Evolutionary conservation across 176 grass and related monocot species (phyloP).

Genomic region (Carex littledalei): DNA sequence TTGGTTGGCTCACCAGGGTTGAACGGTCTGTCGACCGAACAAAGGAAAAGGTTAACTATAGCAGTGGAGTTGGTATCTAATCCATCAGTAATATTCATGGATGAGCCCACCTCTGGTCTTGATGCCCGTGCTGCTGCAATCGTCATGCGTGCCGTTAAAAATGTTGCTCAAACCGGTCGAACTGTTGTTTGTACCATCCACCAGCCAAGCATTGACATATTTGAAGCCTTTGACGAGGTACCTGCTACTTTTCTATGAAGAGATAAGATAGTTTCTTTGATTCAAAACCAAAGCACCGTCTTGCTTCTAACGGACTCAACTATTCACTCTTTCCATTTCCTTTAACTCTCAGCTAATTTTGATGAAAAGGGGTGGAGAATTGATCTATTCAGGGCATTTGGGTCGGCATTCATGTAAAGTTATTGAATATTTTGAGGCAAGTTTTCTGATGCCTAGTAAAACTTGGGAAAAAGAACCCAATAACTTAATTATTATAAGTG

Average conservation of each 20-base stretch:
- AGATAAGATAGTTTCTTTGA: background rate
- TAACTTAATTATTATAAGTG: background rate
- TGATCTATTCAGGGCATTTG: slow-evolving; percentile 65
- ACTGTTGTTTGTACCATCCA: slow-evolving; percentile 81
- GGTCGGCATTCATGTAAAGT: slow-evolving; percentile 57
- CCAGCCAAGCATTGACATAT: slow-evolving; percentile 71
- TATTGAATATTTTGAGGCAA: slow-evolving; percentile 81
- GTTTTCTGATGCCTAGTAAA: background rate
- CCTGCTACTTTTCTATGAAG: slow-evolving; percentile 12
- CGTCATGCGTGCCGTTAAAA: slow-evolving; percentile 71
- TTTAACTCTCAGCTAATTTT: slow-evolving; percentile 46
- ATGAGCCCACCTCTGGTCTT: slow-evolving; percentile 70
- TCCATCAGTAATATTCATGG: slow-evolving; percentile 74
- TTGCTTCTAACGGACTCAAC: background rate
- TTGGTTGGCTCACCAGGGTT: slow-evolving; percentile 52
- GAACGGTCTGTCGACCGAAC: slow-evolving; percentile 60
- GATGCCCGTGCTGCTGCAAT: slow-evolving; percentile 65
- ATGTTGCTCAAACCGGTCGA: slow-evolving; percentile 59
- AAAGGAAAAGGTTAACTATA: slow-evolving; percentile 60
- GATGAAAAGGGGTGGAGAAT: slow-evolving; percentile 82
- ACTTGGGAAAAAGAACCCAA: background rate
- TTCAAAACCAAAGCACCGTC: background rate
- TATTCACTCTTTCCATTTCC: slow-evolving; percentile 16
- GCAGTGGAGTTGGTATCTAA: slow-evolving; percentile 77
- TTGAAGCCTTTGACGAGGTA: slow-evolving; percentile 85